Evolutionary conservation across 2,329 filamentous ascomycete genomes (phyloP).

Genomic region (Lasiodiplodia sp.): DNA sequence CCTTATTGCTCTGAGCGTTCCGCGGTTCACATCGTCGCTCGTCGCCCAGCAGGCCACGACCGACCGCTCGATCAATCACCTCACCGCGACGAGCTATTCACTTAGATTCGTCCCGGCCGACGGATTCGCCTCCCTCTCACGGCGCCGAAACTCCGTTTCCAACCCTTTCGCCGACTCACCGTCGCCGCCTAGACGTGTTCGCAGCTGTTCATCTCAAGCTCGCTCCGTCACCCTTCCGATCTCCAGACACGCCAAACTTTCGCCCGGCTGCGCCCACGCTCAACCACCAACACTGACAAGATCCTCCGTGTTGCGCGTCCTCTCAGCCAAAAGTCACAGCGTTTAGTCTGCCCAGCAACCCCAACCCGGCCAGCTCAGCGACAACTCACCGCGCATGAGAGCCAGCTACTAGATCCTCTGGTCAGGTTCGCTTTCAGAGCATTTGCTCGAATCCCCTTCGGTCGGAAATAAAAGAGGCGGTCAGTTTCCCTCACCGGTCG

Average conservation of each 20-base stretch:
- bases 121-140: background rate
- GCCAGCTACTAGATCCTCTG: conserved; percentile 41
- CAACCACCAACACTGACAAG: background rate
- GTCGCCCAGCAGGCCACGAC: conserved; percentile 11
- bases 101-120: conserved; percentile 31
- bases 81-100: conserved; percentile 31
- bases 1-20: conserved; percentile 24
- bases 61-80: conserved; percentile 14
- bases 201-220: background rate
- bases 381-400: conserved; percentile 44
- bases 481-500: conserved; percentile 36
- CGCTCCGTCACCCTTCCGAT: background rate
- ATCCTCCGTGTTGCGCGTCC: background rate
- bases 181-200: conserved; percentile 17
- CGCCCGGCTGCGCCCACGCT: background rate
- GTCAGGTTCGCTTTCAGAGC: conserved; percentile 44
- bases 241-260: conserved; percentile 12
- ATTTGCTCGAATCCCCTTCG: conserved; percentile 42
- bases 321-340: background rate
- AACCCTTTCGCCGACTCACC: conserved; percentile 1
- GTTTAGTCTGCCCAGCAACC: background rate
- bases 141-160: conserved; percentile 10
- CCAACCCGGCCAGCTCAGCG: conserved; percentile 1
- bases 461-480: conserved; percentile 49
- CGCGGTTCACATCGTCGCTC: conserved; percentile 17